Base-by-base conservation (phyloP, 2,329 filamentous ascomycete species). In the Aspergillus candidus region DNA sequence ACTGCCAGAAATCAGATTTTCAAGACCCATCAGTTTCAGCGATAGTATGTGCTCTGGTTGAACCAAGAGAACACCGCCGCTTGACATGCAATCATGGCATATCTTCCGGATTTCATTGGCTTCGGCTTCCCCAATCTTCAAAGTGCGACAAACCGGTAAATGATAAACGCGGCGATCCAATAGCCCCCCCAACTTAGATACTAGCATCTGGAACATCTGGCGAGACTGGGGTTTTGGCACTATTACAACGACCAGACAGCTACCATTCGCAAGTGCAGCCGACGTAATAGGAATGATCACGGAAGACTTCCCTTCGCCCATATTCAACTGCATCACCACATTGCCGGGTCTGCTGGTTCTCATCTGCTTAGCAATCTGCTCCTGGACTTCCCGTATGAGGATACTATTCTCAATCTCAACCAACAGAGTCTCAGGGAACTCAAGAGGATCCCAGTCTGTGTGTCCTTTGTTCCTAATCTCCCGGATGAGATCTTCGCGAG, bases 281-380 rank as follows among this genome's bases (percentile, higher is more conserved):
- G 77, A 76, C 0, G 83, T 75, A 32, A 85, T 80, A 0, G 83
- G 83, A 0, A 83, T 72, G 38, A 89, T 86, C 1, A 86, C 77
- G 0, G 82, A 83, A 0, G 80, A 80, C 49, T 86, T 87, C 0
- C 83, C 83, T 54, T 84, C 76, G 0, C 83, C 83, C 82, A 87
- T 87, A 49, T 84, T 85, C 2, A 87, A 60, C 53, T 86, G 81
- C 67, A 85, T 74, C 0, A 82, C 74, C 0, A 72, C 59, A 50
- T 82, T 84, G 0, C 54, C 58, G 0, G 55, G 56, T 0, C 57
- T 52, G 0, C 73, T 72, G 11, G 40, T 13, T 11, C 44, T 74
- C 77, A 88, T 86, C 14, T 73, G 56, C 0, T 44, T 35, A 0
- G 82, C 78, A 39, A 88, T 79, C 2, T 74, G 57, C 3, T 74